These are phyloP conservation scores for Scheffersomyces quercinus DNA, from an alignment of 1,139 yeast genomes.

Conservation along the genomic window DNA sequence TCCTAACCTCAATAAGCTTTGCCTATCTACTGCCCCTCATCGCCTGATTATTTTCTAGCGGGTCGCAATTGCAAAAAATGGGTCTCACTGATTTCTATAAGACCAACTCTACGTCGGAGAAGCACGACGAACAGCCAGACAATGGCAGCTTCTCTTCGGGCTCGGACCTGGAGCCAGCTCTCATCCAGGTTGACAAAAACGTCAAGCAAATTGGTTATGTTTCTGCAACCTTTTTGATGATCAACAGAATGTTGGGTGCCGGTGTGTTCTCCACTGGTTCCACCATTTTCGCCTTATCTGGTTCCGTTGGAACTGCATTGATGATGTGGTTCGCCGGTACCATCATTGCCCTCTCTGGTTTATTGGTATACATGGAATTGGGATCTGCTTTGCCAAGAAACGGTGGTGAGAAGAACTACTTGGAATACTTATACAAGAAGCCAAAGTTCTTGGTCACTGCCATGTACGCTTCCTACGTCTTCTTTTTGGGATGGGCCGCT, in stretches of 20 bases:
- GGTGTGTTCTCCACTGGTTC: conserved; percentile 87
- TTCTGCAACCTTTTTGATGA: conserved; percentile 69
- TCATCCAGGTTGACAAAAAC: conserved; percentile 52
- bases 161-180: conserved; percentile 28
- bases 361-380: conserved; percentile 78
- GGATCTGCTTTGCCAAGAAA: conserved; percentile 83
- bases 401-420: conserved; percentile 86
- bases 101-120: conserved; percentile 11
- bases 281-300: conserved; percentile 66
- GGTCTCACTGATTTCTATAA: conserved; percentile 13
- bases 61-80: conserved; percentile 7
- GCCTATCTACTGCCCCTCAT: too few relatives aligned
- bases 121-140: conserved; percentile 7
- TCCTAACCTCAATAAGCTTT: too few relatives aligned
- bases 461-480: conserved; percentile 74
- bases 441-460: conserved; percentile 73
- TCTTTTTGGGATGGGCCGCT: conserved; percentile 84
- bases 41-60: too few relatives aligned
- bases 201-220: conserved; percentile 60
- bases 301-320: conserved; percentile 74
- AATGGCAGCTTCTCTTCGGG: conserved; percentile 16
- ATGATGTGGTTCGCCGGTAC: conserved; percentile 80
- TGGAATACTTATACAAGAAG: conserved; percentile 67
- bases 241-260: conserved; percentile 84
- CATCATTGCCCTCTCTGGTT: conserved; percentile 69